Evolutionary conservation across 225 moss, liverwort and hornwort species (phyloP).

Genomic region (Bryum argenteum): DNA sequence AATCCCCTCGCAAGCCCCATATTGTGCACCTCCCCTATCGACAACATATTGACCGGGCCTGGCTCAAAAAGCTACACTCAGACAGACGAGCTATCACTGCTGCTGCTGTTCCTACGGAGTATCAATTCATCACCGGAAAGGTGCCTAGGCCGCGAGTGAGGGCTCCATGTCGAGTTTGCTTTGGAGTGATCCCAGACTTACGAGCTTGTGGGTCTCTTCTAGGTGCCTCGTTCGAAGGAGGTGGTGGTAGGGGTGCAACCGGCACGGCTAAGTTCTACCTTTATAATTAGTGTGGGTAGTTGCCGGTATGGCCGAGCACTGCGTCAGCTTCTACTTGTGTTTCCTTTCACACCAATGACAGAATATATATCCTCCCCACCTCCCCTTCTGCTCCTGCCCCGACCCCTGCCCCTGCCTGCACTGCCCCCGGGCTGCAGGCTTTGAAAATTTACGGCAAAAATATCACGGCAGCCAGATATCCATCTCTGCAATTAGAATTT

Average conservation of each 20-base stretch:
- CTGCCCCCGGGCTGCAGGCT: neutral
- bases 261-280: neutral
- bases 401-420: neutral
- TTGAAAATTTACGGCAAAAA: neutral
- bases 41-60: no score
- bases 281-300: neutral
- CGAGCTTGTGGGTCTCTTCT: neutral
- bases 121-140: neutral
- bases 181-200: neutral
- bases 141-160: neutral
- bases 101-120: no score
- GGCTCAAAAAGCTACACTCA: no score
- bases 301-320: neutral
- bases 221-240: no score
- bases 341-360: no score
- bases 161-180: neutral
- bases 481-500: neutral
- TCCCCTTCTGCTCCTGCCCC: no score
- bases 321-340: no score
- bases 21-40: constrained; percentile 39
- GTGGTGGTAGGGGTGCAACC: neutral
- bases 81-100: neutral
- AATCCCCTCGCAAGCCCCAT: constrained; percentile 40
- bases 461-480: neutral
- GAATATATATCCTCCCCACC: no score